Conservation (phyloP, 768 basidiomycete species). For the Gelatoporia subvermispora region DNA sequence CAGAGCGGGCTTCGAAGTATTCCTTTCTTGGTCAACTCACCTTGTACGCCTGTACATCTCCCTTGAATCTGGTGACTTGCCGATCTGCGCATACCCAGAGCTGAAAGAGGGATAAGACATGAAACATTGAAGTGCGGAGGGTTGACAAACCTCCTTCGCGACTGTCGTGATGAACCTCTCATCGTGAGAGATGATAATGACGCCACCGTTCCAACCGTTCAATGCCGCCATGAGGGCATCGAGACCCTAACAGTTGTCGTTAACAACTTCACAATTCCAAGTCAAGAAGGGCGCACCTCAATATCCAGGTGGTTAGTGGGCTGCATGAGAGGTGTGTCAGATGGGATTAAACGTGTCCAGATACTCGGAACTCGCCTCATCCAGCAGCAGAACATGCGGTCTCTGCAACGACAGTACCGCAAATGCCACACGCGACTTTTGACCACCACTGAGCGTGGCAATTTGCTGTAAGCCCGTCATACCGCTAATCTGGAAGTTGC, state of each 20-base stretch:
- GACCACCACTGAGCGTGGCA: slow-evolving; percentile 90
- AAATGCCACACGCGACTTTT: slow-evolving; percentile 95
- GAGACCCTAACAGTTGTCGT: slow-evolving; percentile 62
- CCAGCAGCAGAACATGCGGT: slow-evolving; percentile 89
- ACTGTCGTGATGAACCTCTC: slow-evolving; percentile 92
- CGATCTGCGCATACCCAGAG: slow-evolving; percentile 92
- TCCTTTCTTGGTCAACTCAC: slow-evolving; percentile 29
- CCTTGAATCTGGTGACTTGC: slow-evolving; percentile 76
- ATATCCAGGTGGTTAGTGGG: slow-evolving; percentile 97
- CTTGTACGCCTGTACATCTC: slow-evolving; percentile 92
- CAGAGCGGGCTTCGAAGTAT: neutral
- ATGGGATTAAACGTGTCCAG: neutral
- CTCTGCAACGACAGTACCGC: slow-evolving; percentile 78
- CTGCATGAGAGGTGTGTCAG: slow-evolving; percentile 20
- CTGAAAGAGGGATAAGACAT: slow-evolving; percentile 31
- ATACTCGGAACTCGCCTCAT: slow-evolving; percentile 57
- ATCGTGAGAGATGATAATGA: slow-evolving; percentile 93
- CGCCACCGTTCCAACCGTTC: slow-evolving; percentile 81
- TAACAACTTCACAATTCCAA: neutral
- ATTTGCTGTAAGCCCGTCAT: slow-evolving; percentile 91
- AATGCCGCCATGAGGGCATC: slow-evolving; percentile 90
- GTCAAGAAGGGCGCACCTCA: slow-evolving; percentile 46
- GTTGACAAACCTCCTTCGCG: slow-evolving; percentile 62
- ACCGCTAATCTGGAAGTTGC: slow-evolving; percentile 96
- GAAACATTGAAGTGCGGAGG: slow-evolving; percentile 3